Evolutionary conservation across 148 eudicot genomes (phyloP), one percentile per base, ranked within the genome.

Genomic region (Agrostemma githago): DNA sequence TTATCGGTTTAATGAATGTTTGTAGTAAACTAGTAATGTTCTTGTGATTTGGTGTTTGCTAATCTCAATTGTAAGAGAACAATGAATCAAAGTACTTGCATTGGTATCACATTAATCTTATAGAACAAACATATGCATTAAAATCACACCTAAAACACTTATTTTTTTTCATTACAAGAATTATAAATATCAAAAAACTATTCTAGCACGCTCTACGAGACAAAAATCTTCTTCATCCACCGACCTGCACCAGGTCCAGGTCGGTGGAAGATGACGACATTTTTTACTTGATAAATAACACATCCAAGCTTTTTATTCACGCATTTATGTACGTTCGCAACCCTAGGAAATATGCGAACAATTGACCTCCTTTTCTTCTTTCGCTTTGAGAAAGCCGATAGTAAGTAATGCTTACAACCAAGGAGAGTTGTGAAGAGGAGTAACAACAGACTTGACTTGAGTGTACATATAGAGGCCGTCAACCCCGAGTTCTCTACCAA

Each of bases 401-500:
- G 56, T 8, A 12, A 26, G n/a, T 26, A 12, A 16, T 41, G 7
- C 14, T 76, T 69, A 80, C 16, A 88, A 80, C 92, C 96, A 90
- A 71, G 96, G 96, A 6, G 90, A 86, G 72, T 88, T 83, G 65
- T 86, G 73, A 20, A 90, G 72, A 71, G 97, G 96, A 60, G 91
- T 88, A 15, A 87, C 88, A 42, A 92, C 91, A 59, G 92, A 77
- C 80, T 92, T 90, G 62, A 80, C 78, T 60, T 88, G 92, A 26
- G 90, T 87, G 77, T 90, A 92, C 80, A 77, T 83, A 68, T 88
- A 71, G 64, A 92, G 87, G 26, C 79, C 88, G 4, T 90, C 90
- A 54, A 87, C 72, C 20, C 91, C 97, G 14, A 43, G 20, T 42
- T 92, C 97, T 68, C 86, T 84, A 9, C 96, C 97, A 14, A 87